These are phyloP conservation scores for Globisporangium canariense DNA, from an alignment of 352 stramenopile species.

Conservation along the genomic window DNA sequence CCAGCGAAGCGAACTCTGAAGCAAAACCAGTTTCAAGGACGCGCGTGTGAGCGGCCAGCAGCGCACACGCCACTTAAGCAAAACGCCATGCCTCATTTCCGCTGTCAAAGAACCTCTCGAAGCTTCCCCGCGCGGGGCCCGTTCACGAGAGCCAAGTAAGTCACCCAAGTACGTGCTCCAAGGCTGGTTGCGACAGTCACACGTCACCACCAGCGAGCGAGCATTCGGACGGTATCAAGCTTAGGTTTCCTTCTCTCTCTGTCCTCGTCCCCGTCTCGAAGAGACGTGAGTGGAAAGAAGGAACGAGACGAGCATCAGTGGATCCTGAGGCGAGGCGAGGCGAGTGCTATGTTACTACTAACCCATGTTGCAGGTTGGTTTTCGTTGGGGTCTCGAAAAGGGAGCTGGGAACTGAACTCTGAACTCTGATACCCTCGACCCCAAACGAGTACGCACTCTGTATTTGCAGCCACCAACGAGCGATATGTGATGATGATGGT, in stretches of 20 bases:
- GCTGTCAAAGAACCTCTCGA: not conserved
- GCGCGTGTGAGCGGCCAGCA: not conserved
- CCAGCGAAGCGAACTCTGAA: constrained; percentile 10
- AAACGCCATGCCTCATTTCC: not conserved
- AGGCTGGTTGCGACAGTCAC: constrained; percentile 3
- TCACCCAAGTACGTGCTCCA: not conserved
- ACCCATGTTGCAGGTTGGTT: not conserved
- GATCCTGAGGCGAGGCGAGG: not conserved
- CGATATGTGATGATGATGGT: too few species aligned
- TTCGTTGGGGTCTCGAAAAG: not conserved
- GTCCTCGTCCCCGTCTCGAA: not conserved
- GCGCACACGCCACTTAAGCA: constrained; percentile 3
- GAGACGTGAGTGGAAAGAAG: not conserved
- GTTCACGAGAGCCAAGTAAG: not conserved
- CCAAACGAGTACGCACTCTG: too few species aligned
- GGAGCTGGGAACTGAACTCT: not conserved
- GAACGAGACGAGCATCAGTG: not conserved
- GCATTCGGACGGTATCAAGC: not conserved
- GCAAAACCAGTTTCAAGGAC: not conserved
- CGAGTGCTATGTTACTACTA: not conserved
- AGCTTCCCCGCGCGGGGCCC: not conserved
- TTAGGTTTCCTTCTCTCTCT: not conserved
- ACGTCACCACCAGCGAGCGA: not conserved
- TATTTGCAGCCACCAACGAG: too few species aligned
- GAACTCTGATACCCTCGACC: not conserved